These are phyloP conservation scores for Mercurialis annua DNA, from an alignment of 345 rosid genomes.

Conservation along the genomic window DNA sequence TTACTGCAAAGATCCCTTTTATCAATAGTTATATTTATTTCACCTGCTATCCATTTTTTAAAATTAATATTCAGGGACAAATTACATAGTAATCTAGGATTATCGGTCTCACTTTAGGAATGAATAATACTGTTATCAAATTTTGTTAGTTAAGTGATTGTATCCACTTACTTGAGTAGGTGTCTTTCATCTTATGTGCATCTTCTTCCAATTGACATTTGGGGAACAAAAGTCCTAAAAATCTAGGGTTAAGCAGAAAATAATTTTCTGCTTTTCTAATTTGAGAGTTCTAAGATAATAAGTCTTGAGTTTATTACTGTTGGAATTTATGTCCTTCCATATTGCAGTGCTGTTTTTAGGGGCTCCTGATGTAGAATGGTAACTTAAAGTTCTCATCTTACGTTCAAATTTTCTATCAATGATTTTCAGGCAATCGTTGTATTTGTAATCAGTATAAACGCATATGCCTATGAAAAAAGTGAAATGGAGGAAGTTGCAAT, in stretches of 20 bases:
- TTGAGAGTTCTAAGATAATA: not conserved
- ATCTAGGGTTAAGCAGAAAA: not conserved
- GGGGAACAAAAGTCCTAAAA: no score
- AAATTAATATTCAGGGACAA: not conserved
- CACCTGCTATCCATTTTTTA: not conserved
- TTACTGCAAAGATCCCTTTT: constrained; percentile 7
- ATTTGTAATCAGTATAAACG: constrained; percentile 76
- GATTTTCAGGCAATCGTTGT: constrained; percentile 83
- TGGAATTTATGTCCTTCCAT: not conserved
- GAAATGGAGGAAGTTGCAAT: constrained; percentile 94
- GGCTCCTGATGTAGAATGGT: not conserved
- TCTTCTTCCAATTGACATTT: no score
- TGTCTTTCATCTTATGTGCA: no score
- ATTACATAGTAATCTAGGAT: not conserved
- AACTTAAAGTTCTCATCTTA: not conserved
- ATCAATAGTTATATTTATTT: not conserved
- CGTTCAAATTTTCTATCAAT: constrained; percentile 6
- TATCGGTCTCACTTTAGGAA: not conserved
- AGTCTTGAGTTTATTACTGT: not conserved
- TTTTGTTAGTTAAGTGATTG: not conserved
- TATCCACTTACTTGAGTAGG: not conserved
- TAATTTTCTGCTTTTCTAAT: not conserved
- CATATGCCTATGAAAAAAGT: constrained; percentile 84
- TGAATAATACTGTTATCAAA: not conserved
- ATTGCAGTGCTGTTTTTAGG: not conserved